phyloP scores from a whole-genome alignment of 1,284 basidiomycete species.

The Trichosporon sp. region DNA sequence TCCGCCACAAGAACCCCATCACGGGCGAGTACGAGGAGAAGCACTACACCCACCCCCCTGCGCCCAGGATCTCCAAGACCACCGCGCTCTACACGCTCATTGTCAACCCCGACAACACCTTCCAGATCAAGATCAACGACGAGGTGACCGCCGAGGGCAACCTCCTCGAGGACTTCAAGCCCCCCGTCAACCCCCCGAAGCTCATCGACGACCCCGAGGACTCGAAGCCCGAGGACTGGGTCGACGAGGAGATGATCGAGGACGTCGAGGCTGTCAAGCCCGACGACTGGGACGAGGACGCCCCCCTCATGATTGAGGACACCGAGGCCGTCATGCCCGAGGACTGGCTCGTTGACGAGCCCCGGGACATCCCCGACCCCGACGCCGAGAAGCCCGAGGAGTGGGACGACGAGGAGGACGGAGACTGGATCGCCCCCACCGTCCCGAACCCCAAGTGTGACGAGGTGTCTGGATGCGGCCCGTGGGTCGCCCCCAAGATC shows the following conservation, averaged over 20 bases:
- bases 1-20: constrained; percentile 89
- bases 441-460: constrained; percentile 85
- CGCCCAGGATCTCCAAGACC: constrained; percentile 78
- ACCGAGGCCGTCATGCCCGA: constrained; percentile 83
- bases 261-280: constrained; percentile 87
- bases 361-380: constrained; percentile 77
- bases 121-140: constrained; percentile 87
- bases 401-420: constrained; percentile 98
- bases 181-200: constrained; percentile 86
- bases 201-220: constrained; percentile 91
- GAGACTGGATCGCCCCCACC: constrained; percentile 91
- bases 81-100: constrained; percentile 91
- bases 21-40: constrained; percentile 95
- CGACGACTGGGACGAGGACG: constrained; percentile 93
- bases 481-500: constrained; percentile 82
- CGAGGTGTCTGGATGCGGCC: constrained; percentile 87
- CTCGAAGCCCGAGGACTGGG: constrained; percentile 88
- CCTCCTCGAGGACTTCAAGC: constrained; percentile 90
- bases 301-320: constrained; percentile 84
- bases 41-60: constrained; percentile 78
- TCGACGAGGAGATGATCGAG: constrained; percentile 77
- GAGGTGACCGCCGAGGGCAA: constrained; percentile 72
- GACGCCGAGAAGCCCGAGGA: constrained; percentile 96
- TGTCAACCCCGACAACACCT: constrained; percentile 90
- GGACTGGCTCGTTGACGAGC: constrained; percentile 92